phyloP scores from a whole-genome alignment of 2,329 filamentous ascomycete genomes.

The Remersonia thermophila region DNA sequence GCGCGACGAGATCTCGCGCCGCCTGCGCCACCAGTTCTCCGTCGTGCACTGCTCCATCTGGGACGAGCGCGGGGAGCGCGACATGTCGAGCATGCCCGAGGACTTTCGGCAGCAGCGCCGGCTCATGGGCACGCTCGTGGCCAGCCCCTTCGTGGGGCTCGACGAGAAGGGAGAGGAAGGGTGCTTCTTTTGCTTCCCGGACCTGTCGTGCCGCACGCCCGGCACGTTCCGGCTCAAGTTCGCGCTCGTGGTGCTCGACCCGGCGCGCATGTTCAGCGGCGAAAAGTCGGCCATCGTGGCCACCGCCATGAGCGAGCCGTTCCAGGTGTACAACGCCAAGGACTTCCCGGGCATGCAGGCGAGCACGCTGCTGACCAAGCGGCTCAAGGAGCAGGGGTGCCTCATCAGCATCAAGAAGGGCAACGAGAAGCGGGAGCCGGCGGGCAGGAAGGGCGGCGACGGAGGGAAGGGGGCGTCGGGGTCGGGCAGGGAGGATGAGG shows the following conservation, averaged over 20 bases:
- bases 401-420: slow-evolving; percentile 81
- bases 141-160: slow-evolving; percentile 61
- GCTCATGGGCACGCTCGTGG: slow-evolving; percentile 68
- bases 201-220: slow-evolving; percentile 66
- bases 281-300: slow-evolving; percentile 38
- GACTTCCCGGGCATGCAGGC: slow-evolving; percentile 78
- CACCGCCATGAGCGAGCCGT: slow-evolving; percentile 52
- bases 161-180: slow-evolving; percentile 64
- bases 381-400: slow-evolving; percentile 66
- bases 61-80: slow-evolving; percentile 53
- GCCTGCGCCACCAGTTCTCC: slow-evolving; percentile 49
- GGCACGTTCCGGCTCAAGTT: slow-evolving; percentile 67
- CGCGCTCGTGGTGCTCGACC: slow-evolving; percentile 59
- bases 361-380: slow-evolving; percentile 61
- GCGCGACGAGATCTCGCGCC: slow-evolving; percentile 38
- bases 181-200: slow-evolving; percentile 78
- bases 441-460: not conserved
- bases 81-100: slow-evolving; percentile 59
- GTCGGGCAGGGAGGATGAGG: slow-evolving; percentile 34
- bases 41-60: slow-evolving; percentile 69
- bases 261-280: slow-evolving; percentile 41
- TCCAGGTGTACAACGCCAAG: slow-evolving; percentile 71
- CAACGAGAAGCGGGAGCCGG: slow-evolving; percentile 45
- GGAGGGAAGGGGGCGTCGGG: slow-evolving; percentile 23
- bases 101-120: slow-evolving; percentile 61